Evolutionary conservation across 2,329 filamentous ascomycete species (phyloP).

Genomic region (Aureobasidium sp.): DNA sequence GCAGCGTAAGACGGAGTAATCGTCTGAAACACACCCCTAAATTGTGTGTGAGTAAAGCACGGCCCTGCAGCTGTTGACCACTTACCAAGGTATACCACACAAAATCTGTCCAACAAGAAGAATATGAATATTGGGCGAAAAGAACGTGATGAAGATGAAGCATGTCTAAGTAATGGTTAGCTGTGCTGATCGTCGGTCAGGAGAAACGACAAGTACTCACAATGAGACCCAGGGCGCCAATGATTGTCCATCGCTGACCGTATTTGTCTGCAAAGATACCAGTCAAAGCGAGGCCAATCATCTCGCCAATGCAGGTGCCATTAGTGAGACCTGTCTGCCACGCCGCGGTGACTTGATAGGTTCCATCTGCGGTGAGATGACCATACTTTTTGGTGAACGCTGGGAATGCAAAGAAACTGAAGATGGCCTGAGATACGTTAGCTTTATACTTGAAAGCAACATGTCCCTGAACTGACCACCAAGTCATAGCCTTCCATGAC

Average conservation of each 20-base stretch:
- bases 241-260: conserved; percentile 46
- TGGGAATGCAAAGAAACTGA: conserved; percentile 27
- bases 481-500: conserved; percentile 33
- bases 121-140: conserved; percentile 12
- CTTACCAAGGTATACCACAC: conserved; percentile 30
- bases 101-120: conserved; percentile 34
- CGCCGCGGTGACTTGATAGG: conserved; percentile 42
- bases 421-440: conserved; percentile 19
- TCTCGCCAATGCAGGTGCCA: conserved; percentile 54
- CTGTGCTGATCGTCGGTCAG: background rate
- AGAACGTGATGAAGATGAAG: conserved; percentile 18
- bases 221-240: conserved; percentile 49
- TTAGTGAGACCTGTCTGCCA: conserved; percentile 53
- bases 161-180: conserved; percentile 4
- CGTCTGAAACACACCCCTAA: conserved; percentile 22
- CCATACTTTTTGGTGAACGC: conserved; percentile 34
- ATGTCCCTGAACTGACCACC: conserved; percentile 6
- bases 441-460: background rate
- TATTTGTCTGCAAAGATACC: conserved; percentile 55
- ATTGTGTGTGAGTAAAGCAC: background rate
- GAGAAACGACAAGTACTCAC: conserved; percentile 8
- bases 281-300: conserved; percentile 60
- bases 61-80: too few species aligned
- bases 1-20: conserved; percentile 56
- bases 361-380: conserved; percentile 28